Conservation (phyloP, 148 eudicot species). For the Nyssa sinensis region DNA sequence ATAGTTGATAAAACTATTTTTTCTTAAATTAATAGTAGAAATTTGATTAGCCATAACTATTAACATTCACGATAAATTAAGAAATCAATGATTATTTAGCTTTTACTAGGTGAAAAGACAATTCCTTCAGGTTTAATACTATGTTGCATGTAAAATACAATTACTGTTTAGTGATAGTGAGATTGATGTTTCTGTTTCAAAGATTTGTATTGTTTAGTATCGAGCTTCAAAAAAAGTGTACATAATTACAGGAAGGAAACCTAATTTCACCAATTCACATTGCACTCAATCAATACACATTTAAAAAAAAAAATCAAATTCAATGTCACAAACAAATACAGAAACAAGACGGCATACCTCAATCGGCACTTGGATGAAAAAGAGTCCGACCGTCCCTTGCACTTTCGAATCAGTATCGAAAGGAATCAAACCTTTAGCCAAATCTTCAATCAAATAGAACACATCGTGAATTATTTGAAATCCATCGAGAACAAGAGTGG, state of each 20-base stretch:
- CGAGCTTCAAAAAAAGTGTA: too few species aligned
- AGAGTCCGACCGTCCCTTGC: conserved; percentile 30
- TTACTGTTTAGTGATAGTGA: too few species aligned
- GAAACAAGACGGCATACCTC: conserved; percentile 24
- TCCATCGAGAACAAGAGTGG: conserved; percentile 41
- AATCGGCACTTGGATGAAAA: conserved; percentile 39
- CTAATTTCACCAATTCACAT: background rate
- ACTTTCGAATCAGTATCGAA: conserved; percentile 50
- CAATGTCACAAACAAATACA: background rate
- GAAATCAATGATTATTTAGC: too few species aligned
- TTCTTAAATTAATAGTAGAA: too few species aligned
- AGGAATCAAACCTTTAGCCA: conserved; percentile 47
- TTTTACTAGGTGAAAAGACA: too few species aligned
- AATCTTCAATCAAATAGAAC: conserved; percentile 47
- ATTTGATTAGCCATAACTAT: too few species aligned
- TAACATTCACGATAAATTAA: too few species aligned
- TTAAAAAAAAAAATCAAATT: background rate
- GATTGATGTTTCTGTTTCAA: too few species aligned
- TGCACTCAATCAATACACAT: background rate
- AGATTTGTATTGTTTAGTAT: too few species aligned
- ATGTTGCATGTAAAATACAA: too few species aligned
- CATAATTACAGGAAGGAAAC: background rate
- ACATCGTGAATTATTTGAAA: conserved; percentile 52
- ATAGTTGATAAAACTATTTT: too few species aligned
- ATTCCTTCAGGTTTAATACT: too few species aligned